Conservation (phyloP, 129 eudicot genomes). For the Escallonia herrerae region DNA sequence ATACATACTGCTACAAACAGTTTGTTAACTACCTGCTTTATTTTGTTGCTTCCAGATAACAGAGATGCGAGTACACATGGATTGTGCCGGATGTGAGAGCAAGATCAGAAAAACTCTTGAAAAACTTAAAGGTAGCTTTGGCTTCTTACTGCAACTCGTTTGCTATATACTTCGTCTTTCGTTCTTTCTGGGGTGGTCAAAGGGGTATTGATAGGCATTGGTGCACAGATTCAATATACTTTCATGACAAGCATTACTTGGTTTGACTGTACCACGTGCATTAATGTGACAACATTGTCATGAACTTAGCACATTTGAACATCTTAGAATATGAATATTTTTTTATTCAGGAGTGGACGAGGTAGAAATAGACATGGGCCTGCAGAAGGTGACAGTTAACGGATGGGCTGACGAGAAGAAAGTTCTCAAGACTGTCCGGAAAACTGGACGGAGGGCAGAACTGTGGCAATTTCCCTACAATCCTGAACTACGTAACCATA, state of each 20-base stretch:
- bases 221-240: too few relatives aligned
- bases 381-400: conserved; percentile 76
- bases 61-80: conserved; percentile 73
- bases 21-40: too few relatives aligned
- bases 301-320: too few relatives aligned
- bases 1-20: too few relatives aligned
- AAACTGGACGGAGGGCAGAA: conserved; percentile 65
- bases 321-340: too few relatives aligned
- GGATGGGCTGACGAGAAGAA: conserved; percentile 63
- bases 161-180: too few relatives aligned
- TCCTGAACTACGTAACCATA: conserved; percentile 48
- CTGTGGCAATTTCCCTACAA: conserved; percentile 70
- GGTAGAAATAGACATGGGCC: conserved; percentile 64
- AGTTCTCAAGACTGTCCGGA: conserved; percentile 54
- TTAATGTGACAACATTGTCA: too few relatives aligned
- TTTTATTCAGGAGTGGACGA: conserved; percentile 44
- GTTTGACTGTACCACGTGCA: too few relatives aligned
- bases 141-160: too few relatives aligned
- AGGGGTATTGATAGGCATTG: too few relatives aligned
- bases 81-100: conserved; percentile 66
- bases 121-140: conserved; percentile 48
- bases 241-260: too few relatives aligned
- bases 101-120: conserved; percentile 63
- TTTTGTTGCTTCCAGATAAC: conserved; percentile 28
- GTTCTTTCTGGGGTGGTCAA: too few relatives aligned